Evolutionary conservation across 2,329 filamentous ascomycete genomes (phyloP), one percentile per base, ranked within the genome.

Genomic region (Fusarium sp.): DNA sequence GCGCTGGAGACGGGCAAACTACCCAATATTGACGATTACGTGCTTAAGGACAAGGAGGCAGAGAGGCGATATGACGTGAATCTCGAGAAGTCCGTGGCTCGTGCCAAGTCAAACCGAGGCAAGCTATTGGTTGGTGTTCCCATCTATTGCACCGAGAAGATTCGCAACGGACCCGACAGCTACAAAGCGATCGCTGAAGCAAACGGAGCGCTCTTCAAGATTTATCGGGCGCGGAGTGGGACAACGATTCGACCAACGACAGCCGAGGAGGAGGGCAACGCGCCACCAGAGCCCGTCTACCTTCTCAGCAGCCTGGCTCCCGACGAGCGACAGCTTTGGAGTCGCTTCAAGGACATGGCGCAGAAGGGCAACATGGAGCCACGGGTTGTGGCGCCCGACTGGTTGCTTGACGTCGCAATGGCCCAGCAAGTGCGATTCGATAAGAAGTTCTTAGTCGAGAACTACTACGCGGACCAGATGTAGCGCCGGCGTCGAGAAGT

Each of bases 381-480:
- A 3, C 87, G 92, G 56, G 90, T 99, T 41, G 94, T 98, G 27
- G 88, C 88, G 48, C 89, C 92, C 3, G 95, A 99, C 77, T 99
- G 96, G 96, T 80, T 99, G 74, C 83, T 99, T 61, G 92, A 95
- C 76, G 91, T 94, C 64, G 94, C 94, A 6, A 95, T 99, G 93
- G 90, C 89, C 74, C 96, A 99, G 81, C 87, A 94, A 79, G 83
- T 96, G 68, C 84, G 85, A n/a, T 91, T 90, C 79, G 85, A 90
- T 60, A 82, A 90, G 41, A 87, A 85, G 71, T 94, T 93, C 76
- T 78, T 90, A 52, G 82, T 83, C 31, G 78, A 79, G 50, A 84
- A 83, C 60, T 85, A 82, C 73, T 83, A 82, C 68, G 72, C 75
- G 60, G 73, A 64, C 57, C 51, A 73, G 56, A 28, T 56, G 53